These are phyloP conservation scores for Macrotyloma uniflorum DNA, from an alignment of 306 rosid genomes.

Conservation along the genomic window DNA sequence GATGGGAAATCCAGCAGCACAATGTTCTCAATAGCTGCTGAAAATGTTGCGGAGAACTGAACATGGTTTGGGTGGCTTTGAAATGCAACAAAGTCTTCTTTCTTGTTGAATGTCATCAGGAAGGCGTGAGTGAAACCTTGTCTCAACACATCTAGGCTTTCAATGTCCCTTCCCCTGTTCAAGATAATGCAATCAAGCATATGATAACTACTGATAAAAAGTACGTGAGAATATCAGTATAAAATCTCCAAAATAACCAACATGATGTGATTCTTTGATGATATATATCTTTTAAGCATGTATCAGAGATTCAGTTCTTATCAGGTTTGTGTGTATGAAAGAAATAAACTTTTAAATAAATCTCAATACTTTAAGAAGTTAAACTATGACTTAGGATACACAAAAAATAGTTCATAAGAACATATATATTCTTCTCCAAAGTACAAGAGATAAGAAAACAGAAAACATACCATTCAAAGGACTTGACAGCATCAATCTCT, in stretches of 20 bases:
- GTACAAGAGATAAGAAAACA: not conserved
- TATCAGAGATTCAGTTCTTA: no score
- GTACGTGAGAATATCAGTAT: no score
- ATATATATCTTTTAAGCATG: no score
- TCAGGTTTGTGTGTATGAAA: no score
- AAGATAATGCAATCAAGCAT: no score
- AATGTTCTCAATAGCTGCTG: slow-evolving; percentile 80
- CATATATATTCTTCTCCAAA: not conserved
- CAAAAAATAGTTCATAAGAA: no score
- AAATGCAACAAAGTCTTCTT: slow-evolving; percentile 73
- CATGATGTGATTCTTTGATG: not conserved
- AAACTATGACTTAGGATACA: no score
- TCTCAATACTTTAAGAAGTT: no score
- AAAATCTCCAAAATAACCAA: not conserved
- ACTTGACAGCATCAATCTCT: slow-evolving; percentile 71
- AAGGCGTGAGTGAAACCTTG: slow-evolving; percentile 93
- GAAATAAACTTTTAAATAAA: no score
- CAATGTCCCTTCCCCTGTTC: slow-evolving; percentile 80
- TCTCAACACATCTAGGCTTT: slow-evolving; percentile 74
- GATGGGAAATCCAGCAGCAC: slow-evolving; percentile 87
- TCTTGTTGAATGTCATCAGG: slow-evolving; percentile 79
- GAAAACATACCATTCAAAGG: slow-evolving; percentile 73
- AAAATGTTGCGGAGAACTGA: slow-evolving; percentile 76
- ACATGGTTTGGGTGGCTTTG: slow-evolving; percentile 75
- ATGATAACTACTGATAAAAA: no score